Conservation (phyloP, 441 rosid species). For the Isatis lusitanica region DNA sequence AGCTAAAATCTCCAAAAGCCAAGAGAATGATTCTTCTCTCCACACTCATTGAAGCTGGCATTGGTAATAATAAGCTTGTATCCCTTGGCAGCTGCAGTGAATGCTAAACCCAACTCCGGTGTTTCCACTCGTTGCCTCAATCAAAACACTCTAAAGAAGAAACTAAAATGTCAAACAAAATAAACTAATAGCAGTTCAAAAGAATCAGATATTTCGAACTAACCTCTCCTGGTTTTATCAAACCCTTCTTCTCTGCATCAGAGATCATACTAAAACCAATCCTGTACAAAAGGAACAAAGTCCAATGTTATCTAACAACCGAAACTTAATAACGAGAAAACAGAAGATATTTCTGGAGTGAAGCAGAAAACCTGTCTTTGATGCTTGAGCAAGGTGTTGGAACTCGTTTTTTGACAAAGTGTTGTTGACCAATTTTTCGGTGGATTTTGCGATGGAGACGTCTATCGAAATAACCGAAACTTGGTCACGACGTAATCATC, state of each 20-base stretch:
- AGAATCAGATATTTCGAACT: constrained; percentile 7
- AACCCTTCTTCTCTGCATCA: constrained; percentile 79
- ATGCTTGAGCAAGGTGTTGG: constrained; percentile 92
- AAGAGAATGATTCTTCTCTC: constrained; percentile 88
- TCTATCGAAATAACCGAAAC: no score
- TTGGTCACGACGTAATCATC: no score
- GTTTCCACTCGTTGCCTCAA: constrained; percentile 91
- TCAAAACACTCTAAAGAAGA: constrained; percentile 63
- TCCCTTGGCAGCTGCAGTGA: constrained; percentile 85
- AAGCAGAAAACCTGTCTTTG: constrained; percentile 65
- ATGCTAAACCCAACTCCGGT: constrained; percentile 89
- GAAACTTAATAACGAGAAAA: background rate
- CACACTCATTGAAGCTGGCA: constrained; percentile 93
- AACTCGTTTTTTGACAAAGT: no score
- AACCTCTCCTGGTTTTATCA: constrained; percentile 75
- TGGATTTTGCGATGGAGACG: no score
- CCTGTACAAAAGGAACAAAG: constrained; percentile 40
- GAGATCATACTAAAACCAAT: constrained; percentile 86
- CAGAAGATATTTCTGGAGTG: background rate
- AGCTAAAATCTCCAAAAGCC: constrained; percentile 81
- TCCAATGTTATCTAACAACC: background rate
- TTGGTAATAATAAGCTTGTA: constrained; percentile 81
- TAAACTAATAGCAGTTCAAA: background rate
- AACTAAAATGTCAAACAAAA: constrained; percentile 14
- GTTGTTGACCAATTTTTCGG: no score